Percentiles rank a stretch among this genome's conserved stretches.
Evolutionary conservation across 805 yeast genomes (phyloP).

Genomic region (Candida pseudofarinosa): DNA sequence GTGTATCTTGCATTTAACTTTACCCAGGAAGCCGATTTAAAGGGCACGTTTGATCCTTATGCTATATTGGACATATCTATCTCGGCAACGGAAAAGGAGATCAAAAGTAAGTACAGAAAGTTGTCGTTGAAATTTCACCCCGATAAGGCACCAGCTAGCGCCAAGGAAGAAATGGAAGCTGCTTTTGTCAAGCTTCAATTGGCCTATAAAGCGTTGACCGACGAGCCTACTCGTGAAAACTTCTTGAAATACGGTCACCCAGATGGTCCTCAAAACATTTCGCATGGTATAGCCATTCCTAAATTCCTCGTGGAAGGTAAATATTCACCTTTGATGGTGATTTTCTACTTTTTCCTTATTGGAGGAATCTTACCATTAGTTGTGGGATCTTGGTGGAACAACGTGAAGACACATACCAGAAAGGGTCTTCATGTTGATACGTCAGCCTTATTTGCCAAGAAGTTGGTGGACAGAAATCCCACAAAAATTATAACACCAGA

Average conservation of each 20-base stretch:
- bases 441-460: slow-evolving; percentile 73
- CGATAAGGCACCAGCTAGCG: slow-evolving; percentile 76
- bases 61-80: slow-evolving; percentile 71
- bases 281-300: slow-evolving; percentile 95
- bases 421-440: slow-evolving; percentile 79
- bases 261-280: slow-evolving; percentile 88
- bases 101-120: slow-evolving; percentile 81
- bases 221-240: slow-evolving; percentile 78
- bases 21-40: slow-evolving; percentile 43
- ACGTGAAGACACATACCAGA: slow-evolving; percentile 73
- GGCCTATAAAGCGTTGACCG: slow-evolving; percentile 94
- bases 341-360: slow-evolving; percentile 62
- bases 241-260: slow-evolving; percentile 91
- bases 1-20: slow-evolving; percentile 33
- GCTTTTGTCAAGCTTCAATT: slow-evolving; percentile 76
- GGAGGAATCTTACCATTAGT: slow-evolving; percentile 75
- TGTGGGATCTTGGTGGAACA: slow-evolving; percentile 89
- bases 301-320: slow-evolving; percentile 82
- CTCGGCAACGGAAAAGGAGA: slow-evolving; percentile 66
- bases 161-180: slow-evolving; percentile 59
- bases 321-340: slow-evolving; percentile 60
- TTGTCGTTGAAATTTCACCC: slow-evolving; percentile 89
- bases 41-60: slow-evolving; percentile 81
- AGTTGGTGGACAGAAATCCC: slow-evolving; percentile 70
- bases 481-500: slow-evolving; percentile 58